phyloP scores from a whole-genome alignment of 163 green algal species.

The Picocystis sp. region DNA sequence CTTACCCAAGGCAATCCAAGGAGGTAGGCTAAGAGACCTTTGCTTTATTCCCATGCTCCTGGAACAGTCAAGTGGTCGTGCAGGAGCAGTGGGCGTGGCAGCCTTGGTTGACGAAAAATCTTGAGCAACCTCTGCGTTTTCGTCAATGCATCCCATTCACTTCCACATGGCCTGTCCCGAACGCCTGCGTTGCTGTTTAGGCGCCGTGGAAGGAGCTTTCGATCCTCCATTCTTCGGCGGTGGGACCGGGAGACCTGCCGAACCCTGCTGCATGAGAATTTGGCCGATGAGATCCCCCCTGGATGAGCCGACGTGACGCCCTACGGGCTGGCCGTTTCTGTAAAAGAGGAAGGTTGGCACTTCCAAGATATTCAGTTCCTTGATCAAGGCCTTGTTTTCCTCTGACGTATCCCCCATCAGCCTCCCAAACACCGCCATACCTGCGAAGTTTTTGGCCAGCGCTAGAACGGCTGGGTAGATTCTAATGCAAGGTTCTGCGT shows the following conservation, averaged over 20 bases:
- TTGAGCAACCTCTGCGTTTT: too few species aligned
- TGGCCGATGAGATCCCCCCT: conserved; percentile 68
- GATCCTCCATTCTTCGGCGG: conserved; percentile 4
- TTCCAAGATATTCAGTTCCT: conserved; percentile 30
- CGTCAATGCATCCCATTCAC: too few species aligned
- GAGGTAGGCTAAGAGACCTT: too few species aligned
- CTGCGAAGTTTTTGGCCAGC: conserved; percentile 47
- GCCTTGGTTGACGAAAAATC: too few species aligned
- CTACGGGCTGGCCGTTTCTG: conserved; percentile 36
- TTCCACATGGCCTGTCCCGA: too few species aligned
- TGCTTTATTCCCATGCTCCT: too few species aligned
- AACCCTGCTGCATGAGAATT: conserved; percentile 54
- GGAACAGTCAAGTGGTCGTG: too few species aligned
- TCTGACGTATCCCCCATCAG: conserved; percentile 38
- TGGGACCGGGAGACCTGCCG: conserved; percentile 34
- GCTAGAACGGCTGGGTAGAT: conserved; percentile 51
- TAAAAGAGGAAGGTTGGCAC: conserved; percentile 80
- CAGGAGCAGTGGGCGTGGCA: too few species aligned
- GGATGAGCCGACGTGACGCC: conserved; percentile 48
- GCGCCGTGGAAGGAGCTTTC: too few species aligned
- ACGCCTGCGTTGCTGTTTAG: too few species aligned
- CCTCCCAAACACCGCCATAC: conserved; percentile 51
- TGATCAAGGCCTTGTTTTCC: conserved; percentile 22
- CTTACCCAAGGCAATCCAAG: too few species aligned
- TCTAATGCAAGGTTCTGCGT: conserved; percentile 41